Evolutionary conservation across 306 rosid genomes (phyloP), one percentile per base, ranked within the genome.

Genomic region (Ceratonia siliqua): DNA sequence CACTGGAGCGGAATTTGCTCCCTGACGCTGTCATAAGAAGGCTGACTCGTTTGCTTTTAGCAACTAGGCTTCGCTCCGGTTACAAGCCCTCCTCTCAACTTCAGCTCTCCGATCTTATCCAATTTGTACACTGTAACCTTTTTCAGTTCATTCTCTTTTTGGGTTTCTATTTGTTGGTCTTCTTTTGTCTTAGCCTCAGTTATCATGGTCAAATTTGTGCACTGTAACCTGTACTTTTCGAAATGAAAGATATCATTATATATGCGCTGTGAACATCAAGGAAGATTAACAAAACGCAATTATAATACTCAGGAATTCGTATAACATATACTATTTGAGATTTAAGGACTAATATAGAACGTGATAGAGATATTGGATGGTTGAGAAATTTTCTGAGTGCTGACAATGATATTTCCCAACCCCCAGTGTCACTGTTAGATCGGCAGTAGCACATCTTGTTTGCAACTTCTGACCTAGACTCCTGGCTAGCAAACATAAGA

Each of bases 21-120:
- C 97, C 96, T 3, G 97, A 91, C 68, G 75, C 85, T 8, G 67
- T 89, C 41, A 49, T 85, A 8, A 54, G 98, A 65, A 76, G 73
- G 71, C 83, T 88, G 71, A 88, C 90, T 3, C 96, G 97, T 46
- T 35, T 89, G 79, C 89, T 94, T 17, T 42, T 91, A 55, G 83
- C 97, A 1, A 5, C 82, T 62, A 92, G 96, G 11, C 96, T 94
- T 52, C 98, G 97, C 67, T 85, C 97, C 81, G 81, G 84, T 61
- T 89, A 88, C 90, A 72, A 64, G n/a, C 17, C 90, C 14, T 82
- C 90, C 33, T 68, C 91, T 13, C 65, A 91, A 3, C 88, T 91
- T 79, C 97, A 89, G 13, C 92, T 91, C 70, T 76, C 88, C 28
- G 48, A 89, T 18, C 89, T 91, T 33, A 58, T 89, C 24, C 85